These are phyloP conservation scores for Globisporangium emineosum DNA, from an alignment of 352 stramenopile species.

Conservation along the genomic window DNA sequence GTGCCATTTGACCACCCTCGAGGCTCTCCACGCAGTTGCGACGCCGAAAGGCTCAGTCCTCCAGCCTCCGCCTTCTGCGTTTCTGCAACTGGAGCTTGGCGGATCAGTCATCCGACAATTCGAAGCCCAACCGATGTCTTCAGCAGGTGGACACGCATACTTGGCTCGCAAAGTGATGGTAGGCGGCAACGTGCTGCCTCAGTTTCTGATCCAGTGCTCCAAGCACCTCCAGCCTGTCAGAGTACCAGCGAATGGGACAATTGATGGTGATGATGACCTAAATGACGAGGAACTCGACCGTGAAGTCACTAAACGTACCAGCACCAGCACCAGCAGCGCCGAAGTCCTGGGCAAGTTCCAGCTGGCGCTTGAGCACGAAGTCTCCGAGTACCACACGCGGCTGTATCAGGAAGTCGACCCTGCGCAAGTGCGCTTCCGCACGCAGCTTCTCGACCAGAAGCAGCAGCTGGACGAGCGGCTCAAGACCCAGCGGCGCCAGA, in stretches of 20 bases:
- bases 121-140: neutral
- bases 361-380: constrained; percentile 24
- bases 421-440: constrained; percentile 22
- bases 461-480: constrained; percentile 22
- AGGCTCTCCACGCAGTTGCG: constrained; percentile 20
- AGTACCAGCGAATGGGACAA: neutral
- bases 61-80: constrained; percentile 26
- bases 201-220: constrained; percentile 39
- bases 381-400: constrained; percentile 30
- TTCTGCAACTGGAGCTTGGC: constrained; percentile 33
- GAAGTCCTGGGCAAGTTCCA: constrained; percentile 24
- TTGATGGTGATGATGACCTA: neutral
- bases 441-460: constrained; percentile 27
- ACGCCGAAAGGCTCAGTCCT: constrained; percentile 24
- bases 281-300: neutral
- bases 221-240: constrained; percentile 11
- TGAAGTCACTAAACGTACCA: neutral
- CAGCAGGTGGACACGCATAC: constrained; percentile 25
- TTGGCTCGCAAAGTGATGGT: constrained; percentile 25
- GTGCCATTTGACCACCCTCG: constrained; percentile 18
- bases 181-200: constrained; percentile 24
- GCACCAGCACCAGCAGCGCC: constrained; percentile 4
- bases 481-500: constrained; percentile 22
- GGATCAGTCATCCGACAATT: neutral
- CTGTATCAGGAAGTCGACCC: constrained; percentile 37